phyloP scores from a whole-genome alignment of 805 yeast genomes.

The Jamesozyma lodderae region DNA sequence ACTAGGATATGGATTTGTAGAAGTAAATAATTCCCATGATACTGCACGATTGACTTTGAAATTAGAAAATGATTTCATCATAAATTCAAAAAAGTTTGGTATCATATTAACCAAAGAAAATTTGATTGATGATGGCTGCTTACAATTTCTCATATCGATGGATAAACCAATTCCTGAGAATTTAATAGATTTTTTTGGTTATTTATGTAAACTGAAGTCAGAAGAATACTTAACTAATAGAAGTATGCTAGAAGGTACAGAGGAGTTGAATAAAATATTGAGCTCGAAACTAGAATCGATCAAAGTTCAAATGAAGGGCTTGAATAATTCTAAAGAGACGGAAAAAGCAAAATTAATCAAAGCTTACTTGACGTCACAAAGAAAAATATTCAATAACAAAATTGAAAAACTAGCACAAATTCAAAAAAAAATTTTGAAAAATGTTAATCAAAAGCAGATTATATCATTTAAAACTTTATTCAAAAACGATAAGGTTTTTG shows the following conservation, averaged over 20 bases:
- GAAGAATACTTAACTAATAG: constrained; percentile 43
- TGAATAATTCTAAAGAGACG: constrained; percentile 17
- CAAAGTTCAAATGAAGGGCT: constrained; percentile 26
- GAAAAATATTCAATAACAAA: constrained; percentile 36
- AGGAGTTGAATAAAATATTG: constrained; percentile 43
- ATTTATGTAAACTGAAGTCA: constrained; percentile 40
- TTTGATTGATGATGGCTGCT: constrained; percentile 26
- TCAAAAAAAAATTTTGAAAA: constrained; percentile 39
- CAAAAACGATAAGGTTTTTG: constrained; percentile 45
- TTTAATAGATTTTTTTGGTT: constrained; percentile 46
- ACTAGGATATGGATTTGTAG: constrained; percentile 74
- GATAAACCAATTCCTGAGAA: constrained; percentile 34
- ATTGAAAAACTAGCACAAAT: constrained; percentile 31
- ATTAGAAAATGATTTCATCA: constrained; percentile 30
- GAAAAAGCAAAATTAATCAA: constrained; percentile 31
- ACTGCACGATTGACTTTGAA: constrained; percentile 51
- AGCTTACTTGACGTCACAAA: constrained; percentile 43
- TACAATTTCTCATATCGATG: constrained; percentile 36
- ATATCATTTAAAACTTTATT: constrained; percentile 50
- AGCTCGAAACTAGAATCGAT: constrained; percentile 39
- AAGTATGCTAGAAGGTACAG: constrained; percentile 52
- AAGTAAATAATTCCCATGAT: constrained; percentile 48
- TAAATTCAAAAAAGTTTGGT: constrained; percentile 31
- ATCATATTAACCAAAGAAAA: constrained; percentile 32
- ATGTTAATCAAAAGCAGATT: constrained; percentile 18